phyloP scores from a whole-genome alignment of 306 rosid genomes.

The Cucurbita moschata region DNA sequence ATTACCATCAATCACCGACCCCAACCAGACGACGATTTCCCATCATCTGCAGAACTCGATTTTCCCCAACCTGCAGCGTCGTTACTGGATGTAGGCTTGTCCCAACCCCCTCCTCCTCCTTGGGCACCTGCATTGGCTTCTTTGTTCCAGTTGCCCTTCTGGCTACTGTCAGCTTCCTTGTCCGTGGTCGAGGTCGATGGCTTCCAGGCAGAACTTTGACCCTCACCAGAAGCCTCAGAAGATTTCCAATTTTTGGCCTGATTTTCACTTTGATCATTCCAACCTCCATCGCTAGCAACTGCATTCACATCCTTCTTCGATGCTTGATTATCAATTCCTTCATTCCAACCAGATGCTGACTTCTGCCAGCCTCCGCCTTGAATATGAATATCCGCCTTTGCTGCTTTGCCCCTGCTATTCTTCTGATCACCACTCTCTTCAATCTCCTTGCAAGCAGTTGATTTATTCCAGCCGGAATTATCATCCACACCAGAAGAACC shows the following conservation, averaged over 20 bases:
- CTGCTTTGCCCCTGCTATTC: not conserved
- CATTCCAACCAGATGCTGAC: not conserved
- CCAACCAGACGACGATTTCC: not conserved
- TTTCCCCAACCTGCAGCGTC: not conserved
- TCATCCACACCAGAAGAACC: constrained; percentile 8
- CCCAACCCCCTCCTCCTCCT: constrained; percentile 2
- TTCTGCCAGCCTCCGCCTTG: constrained; percentile 17
- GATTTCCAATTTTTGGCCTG: constrained; percentile 15
- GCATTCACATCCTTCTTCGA: not conserved
- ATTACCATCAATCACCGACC: not conserved
- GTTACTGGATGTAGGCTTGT: not conserved
- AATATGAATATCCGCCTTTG: not conserved
- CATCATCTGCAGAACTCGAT: not conserved
- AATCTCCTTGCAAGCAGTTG: not conserved
- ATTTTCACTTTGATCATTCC: not conserved
- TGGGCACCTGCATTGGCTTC: not conserved
- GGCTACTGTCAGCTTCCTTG: not conserved
- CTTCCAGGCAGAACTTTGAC: constrained; percentile 16
- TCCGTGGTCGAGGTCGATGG: not conserved
- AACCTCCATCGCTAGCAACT: constrained; percentile 1
- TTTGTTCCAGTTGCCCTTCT: not conserved
- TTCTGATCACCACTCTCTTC: not conserved
- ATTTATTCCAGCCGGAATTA: constrained; percentile 2
- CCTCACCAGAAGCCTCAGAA: constrained; percentile 13
- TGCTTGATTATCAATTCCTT: constrained; percentile 1